Conservation (phyloP, 2,329 filamentous ascomycete genomes). For the Trichoderma aggressivum region DNA sequence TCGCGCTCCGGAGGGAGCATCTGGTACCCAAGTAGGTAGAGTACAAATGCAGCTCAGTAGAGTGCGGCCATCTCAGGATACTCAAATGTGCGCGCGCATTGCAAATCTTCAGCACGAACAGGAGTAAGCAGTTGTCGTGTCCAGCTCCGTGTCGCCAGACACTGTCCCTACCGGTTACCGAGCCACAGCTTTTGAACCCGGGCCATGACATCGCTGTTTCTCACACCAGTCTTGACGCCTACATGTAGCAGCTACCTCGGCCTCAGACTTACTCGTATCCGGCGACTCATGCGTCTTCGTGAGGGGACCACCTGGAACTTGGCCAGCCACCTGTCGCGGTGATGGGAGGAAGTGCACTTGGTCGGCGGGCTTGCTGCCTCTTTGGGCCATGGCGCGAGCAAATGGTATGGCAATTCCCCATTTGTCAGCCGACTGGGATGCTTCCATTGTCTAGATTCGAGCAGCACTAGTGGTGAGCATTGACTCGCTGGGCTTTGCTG, state of each 20-base stretch:
- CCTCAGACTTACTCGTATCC: conserved; percentile 12
- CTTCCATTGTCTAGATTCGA: conserved; percentile 9
- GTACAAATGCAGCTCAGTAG: neutral
- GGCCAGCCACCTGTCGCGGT: conserved; percentile 7
- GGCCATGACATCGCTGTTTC: neutral
- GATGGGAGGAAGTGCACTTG: neutral
- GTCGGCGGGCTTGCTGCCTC: conserved; percentile 24
- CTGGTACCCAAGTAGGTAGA: neutral
- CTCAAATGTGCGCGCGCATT: neutral
- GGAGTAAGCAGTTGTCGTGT: neutral
- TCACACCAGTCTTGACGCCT: neutral
- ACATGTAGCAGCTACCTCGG: neutral
- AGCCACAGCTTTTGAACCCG: neutral
- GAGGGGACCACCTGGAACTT: neutral
- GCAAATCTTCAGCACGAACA: conserved; percentile 5
- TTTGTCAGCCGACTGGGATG: conserved; percentile 19
- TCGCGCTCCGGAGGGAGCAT: neutral
- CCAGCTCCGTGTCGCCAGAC: neutral
- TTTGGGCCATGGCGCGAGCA: conserved; percentile 18
- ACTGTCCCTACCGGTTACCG: neutral
- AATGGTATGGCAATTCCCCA: neutral
- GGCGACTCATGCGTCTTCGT: conserved; percentile 4
- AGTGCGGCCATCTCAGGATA: neutral
- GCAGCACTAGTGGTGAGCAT: conserved; percentile 15
- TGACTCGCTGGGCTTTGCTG: conserved; percentile 11